Evolutionary conservation across 202 grass and related monocot genomes (phyloP).

Genomic region (Zizania palustris): DNA sequence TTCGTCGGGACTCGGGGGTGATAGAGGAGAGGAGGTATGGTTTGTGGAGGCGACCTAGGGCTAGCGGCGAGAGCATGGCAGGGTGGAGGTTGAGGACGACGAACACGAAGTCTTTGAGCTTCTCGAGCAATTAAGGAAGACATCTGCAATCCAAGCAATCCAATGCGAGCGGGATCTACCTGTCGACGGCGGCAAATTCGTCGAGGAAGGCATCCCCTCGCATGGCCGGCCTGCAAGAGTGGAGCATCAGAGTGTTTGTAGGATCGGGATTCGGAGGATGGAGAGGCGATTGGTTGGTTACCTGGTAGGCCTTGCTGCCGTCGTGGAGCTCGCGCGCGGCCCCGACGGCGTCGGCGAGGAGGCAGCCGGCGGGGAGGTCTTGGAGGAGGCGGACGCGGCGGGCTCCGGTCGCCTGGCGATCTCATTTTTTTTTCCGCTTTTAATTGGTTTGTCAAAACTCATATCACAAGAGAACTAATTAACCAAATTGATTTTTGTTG

Average conservation of each 20-base stretch:
- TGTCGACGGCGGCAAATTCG: conserved; percentile 59
- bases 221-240: conserved; percentile 58
- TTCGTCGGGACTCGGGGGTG: conserved; percentile 84
- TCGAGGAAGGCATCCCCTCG: conserved; percentile 49
- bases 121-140: conserved; percentile 89
- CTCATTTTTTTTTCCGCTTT: no score
- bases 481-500: no score
- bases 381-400: conserved; percentile 88
- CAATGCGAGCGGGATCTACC: conserved; percentile 60
- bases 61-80: conserved; percentile 33
- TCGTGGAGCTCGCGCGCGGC: conserved; percentile 68
- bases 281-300: background rate
- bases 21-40: conserved; percentile 76
- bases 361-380: conserved; percentile 40
- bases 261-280: background rate
- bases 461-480: no score
- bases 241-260: no score
- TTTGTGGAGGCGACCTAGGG: conserved; percentile 54
- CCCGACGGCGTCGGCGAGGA: conserved; percentile 53
- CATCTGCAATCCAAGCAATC: conserved; percentile 63
- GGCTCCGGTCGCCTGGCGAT: no score
- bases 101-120: conserved; percentile 69
- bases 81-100: conserved; percentile 46
- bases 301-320: conserved; percentile 95
- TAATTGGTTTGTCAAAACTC: no score